phyloP scores from a whole-genome alignment of 1,139 yeast genomes.

The Kluyveromyces marxianus region DNA sequence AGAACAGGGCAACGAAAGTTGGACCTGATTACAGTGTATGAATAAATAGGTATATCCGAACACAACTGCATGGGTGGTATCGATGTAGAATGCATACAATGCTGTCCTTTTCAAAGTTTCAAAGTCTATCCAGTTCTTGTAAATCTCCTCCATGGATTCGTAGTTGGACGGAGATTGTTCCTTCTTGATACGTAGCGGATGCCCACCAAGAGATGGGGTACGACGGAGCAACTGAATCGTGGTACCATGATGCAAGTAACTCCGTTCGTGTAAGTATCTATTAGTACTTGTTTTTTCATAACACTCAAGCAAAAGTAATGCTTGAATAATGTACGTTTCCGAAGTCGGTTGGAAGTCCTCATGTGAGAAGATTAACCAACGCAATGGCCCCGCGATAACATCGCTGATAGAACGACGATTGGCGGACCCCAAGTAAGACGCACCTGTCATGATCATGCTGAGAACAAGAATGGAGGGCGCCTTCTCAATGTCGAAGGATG shows the following conservation, averaged over 20 bases:
- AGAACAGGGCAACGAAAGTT: conserved; percentile 69
- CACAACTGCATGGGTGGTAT: conserved; percentile 70
- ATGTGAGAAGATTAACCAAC: conserved; percentile 55
- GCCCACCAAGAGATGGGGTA: conserved; percentile 67
- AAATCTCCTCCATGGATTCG: conserved; percentile 30
- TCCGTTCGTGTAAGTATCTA: conserved; percentile 61
- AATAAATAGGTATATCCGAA: conserved; percentile 69
- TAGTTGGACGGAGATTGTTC: conserved; percentile 24
- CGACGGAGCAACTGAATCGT: conserved; percentile 65
- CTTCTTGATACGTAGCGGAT: conserved; percentile 39
- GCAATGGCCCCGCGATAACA: conserved; percentile 50
- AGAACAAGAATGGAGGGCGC: conserved; percentile 48
- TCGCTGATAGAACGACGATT: conserved; percentile 32
- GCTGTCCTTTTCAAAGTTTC: conserved; percentile 76
- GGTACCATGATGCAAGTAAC: conserved; percentile 71
- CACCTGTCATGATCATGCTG: conserved; percentile 53
- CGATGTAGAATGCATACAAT: conserved; percentile 71
- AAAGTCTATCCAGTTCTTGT: conserved; percentile 65
- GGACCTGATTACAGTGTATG: conserved; percentile 57
- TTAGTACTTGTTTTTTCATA: conserved; percentile 58
- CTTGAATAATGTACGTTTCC: conserved; percentile 59
- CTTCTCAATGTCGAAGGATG: conserved; percentile 50
- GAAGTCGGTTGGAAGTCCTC: conserved; percentile 53
- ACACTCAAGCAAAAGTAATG: conserved; percentile 53
- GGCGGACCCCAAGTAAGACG: conserved; percentile 33